These are phyloP conservation scores for Herpetomonas muscarum DNA, from an alignment of 208 protist genomes.

Conservation along the genomic window DNA sequence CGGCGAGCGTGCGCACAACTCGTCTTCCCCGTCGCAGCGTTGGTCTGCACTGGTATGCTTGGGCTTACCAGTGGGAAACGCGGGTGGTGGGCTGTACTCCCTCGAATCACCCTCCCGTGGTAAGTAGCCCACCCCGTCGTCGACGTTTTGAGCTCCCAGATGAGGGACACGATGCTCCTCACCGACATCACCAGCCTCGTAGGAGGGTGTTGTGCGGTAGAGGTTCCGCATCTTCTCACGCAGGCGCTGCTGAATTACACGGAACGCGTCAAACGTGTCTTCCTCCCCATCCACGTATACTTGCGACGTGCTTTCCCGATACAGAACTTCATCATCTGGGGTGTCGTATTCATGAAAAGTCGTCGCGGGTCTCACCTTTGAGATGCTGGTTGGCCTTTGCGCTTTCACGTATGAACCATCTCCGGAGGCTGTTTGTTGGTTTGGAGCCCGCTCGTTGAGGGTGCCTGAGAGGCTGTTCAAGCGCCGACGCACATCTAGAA, in stretches of 20 bases:
- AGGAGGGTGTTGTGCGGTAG: background rate
- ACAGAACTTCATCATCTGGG: too few relatives aligned
- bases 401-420: too few relatives aligned
- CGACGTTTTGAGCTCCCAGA: too few relatives aligned
- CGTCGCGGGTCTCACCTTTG: too few relatives aligned
- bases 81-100: too few relatives aligned
- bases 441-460: background rate
- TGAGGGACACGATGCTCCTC: background rate
- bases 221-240: constrained; percentile 47
- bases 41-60: constrained; percentile 1
- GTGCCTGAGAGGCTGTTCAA: background rate
- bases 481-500: background rate
- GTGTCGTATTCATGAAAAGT: too few relatives aligned
- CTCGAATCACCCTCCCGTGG: too few relatives aligned
- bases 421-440: too few relatives aligned
- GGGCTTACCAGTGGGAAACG: too few relatives aligned
- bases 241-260: constrained; percentile 45
- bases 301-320: too few relatives aligned
- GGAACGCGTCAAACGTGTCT: constrained; percentile 44
- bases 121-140: too few relatives aligned
- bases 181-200: background rate
- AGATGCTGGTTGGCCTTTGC: too few relatives aligned
- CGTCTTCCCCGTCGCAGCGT: constrained; percentile 2
- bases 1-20: background rate
- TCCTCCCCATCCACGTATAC: background rate